Conservation (phyloP, 306 rosid genomes). For the Dalbergia cochinchinensis region DNA sequence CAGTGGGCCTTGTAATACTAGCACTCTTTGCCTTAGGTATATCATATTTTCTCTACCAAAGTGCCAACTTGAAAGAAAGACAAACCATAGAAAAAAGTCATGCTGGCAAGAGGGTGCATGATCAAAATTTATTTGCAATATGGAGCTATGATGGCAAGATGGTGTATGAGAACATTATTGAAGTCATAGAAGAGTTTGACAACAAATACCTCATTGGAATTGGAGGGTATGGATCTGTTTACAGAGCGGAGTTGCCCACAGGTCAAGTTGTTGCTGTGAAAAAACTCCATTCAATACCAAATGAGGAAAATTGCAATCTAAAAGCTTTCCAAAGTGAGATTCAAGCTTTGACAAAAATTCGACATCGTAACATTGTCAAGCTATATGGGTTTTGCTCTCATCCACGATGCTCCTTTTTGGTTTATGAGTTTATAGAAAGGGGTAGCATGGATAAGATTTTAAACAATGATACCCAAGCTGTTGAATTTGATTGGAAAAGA, state of each 20-base stretch:
- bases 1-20: neutral
- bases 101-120: too few relatives aligned
- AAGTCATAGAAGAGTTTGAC: constrained; percentile 33
- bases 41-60: neutral
- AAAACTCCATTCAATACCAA: constrained; percentile 16
- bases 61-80: neutral
- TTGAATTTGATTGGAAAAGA: constrained; percentile 32
- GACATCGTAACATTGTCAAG: constrained; percentile 42
- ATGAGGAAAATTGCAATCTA: neutral
- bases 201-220: constrained; percentile 12
- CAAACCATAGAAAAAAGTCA: neutral
- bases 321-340: constrained; percentile 37
- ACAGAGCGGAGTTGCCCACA: neutral
- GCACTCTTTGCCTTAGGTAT: neutral
- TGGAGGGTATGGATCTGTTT: constrained; percentile 22
- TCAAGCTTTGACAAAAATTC: constrained; percentile 28
- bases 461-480: neutral
- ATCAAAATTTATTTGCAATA: neutral
- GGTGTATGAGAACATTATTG: constrained; percentile 22
- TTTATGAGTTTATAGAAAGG: constrained; percentile 35
- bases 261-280: constrained; percentile 32
- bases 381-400: constrained; percentile 24
- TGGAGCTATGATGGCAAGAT: constrained; percentile 42
- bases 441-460: constrained; percentile 35
- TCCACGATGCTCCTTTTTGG: neutral